Conservation (phyloP, 495 filamentous ascomycete genomes). For the Hypoxylon fuscum region DNA sequence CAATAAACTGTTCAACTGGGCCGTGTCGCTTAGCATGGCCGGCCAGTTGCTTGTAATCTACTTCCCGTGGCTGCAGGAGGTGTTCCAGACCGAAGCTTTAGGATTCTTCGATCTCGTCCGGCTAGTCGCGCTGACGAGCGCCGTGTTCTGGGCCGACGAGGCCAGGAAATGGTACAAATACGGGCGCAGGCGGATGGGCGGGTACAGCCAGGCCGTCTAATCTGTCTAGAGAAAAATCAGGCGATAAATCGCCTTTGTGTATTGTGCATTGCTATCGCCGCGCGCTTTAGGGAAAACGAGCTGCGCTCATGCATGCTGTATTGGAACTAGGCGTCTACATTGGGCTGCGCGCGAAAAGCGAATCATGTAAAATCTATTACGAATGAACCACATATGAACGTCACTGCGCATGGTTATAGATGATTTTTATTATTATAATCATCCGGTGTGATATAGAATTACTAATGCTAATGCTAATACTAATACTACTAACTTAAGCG, state of each 20-base stretch:
- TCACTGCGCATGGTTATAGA: neutral
- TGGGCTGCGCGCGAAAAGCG: constrained; percentile 18
- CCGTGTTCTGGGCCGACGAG: constrained; percentile 96
- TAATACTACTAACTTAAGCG: no score
- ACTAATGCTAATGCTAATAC: no score
- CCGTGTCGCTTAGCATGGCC: constrained; percentile 81
- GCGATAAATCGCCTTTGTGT: neutral
- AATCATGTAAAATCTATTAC: constrained; percentile 22
- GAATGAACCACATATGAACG: constrained; percentile 4
- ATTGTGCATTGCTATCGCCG: neutral
- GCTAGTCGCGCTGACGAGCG: constrained; percentile 78
- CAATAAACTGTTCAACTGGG: constrained; percentile 96
- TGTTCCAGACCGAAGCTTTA: constrained; percentile 95
- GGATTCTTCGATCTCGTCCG: constrained; percentile 73
- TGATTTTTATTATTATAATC: neutral
- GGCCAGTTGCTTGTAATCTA: constrained; percentile 94
- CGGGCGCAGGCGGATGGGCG: constrained; percentile 51
- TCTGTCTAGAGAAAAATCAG: constrained; percentile 4
- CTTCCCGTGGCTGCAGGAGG: constrained; percentile 87
- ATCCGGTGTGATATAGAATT: no score
- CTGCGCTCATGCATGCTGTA: neutral
- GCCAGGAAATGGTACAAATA: constrained; percentile 76
- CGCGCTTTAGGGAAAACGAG: no score
- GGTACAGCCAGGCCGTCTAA: constrained; percentile 62
- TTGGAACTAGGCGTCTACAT: constrained; percentile 7